Evolutionary conservation across 495 filamentous ascomycete genomes (phyloP).

Genomic region (Platismatia glauca): DNA sequence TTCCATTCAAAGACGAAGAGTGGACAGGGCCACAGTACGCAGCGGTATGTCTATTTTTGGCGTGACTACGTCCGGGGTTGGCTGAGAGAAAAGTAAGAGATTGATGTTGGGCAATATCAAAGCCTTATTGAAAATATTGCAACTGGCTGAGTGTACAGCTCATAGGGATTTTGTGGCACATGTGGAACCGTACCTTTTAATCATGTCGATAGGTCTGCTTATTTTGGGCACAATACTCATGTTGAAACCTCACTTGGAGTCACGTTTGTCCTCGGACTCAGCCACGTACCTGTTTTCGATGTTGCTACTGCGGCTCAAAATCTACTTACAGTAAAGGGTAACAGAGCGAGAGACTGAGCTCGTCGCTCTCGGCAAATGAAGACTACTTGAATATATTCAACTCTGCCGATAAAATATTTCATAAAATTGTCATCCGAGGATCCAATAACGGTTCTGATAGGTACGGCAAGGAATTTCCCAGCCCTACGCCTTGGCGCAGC

Average conservation of each 20-base stretch:
- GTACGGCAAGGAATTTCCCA: too few relatives aligned
- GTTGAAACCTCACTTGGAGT: neutral
- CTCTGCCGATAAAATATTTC: too few relatives aligned
- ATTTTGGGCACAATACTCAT: neutral
- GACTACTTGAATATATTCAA: neutral
- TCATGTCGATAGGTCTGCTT: neutral
- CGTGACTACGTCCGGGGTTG: neutral
- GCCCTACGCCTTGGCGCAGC: too few relatives aligned
- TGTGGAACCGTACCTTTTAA: neutral
- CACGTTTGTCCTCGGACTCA: neutral
- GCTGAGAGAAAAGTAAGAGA: neutral
- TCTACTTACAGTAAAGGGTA: neutral
- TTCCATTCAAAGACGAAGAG: neutral
- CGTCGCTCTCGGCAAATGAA: neutral
- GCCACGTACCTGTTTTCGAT: neutral
- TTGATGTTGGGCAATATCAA: too few relatives aligned
- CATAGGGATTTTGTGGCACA: neutral
- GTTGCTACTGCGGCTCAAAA: neutral
- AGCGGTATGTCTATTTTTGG: neutral
- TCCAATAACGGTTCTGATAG: neutral
- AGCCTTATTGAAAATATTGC: too few relatives aligned
- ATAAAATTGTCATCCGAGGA: too few relatives aligned
- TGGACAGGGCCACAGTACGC: neutral
- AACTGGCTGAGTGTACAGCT: too few relatives aligned
- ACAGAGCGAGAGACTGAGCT: neutral